A percentile compares a stretch with the other conserved stretches of the same genome.
phyloP scores from a whole-genome alignment of 495 filamentous ascomycete species.

The Penicillium coffeae region DNA sequence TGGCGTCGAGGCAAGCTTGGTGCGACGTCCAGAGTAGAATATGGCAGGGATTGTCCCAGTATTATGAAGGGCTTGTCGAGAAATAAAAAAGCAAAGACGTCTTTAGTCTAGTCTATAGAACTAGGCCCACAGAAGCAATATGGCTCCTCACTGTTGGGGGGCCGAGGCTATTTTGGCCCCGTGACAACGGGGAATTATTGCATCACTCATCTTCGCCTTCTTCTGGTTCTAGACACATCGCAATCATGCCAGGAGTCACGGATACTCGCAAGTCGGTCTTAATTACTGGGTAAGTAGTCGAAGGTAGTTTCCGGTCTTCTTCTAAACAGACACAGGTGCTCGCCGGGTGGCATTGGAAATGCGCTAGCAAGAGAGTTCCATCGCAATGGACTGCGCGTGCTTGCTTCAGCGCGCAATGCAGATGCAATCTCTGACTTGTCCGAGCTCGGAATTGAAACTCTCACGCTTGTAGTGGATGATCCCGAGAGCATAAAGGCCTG shows the following conservation, averaged over 20 bases:
- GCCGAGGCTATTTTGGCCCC: neutral
- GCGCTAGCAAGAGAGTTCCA: constrained; percentile 55
- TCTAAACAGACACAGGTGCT: constrained; percentile 36
- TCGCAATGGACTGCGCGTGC: constrained; percentile 46
- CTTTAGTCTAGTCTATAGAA: too few relatives aligned
- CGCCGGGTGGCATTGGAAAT: constrained; percentile 57
- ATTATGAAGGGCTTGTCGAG: too few relatives aligned
- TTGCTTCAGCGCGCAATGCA: constrained; percentile 55
- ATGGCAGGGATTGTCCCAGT: too few relatives aligned
- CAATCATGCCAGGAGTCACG: constrained; percentile 17
- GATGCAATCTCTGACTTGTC: constrained; percentile 42
- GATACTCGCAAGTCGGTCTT: constrained; percentile 42
- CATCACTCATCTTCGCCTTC: neutral
- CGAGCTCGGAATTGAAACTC: constrained; percentile 48
- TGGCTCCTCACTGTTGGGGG: neutral
- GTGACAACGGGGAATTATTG: neutral
- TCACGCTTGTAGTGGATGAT: constrained; percentile 51
- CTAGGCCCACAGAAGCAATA: neutral
- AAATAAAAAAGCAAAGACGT: too few relatives aligned
- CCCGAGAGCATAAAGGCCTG: constrained; percentile 42
- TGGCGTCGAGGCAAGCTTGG: too few relatives aligned
- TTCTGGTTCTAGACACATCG: neutral
- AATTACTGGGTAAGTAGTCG: constrained; percentile 45
- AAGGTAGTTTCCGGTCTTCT: neutral
- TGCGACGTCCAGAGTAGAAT: too few relatives aligned